A percentile compares a stretch with the other conserved stretches of the same genome.
phyloP scores from a whole-genome alignment of 805 yeast species.

The Wickerhamiella hasegawae region DNA sequence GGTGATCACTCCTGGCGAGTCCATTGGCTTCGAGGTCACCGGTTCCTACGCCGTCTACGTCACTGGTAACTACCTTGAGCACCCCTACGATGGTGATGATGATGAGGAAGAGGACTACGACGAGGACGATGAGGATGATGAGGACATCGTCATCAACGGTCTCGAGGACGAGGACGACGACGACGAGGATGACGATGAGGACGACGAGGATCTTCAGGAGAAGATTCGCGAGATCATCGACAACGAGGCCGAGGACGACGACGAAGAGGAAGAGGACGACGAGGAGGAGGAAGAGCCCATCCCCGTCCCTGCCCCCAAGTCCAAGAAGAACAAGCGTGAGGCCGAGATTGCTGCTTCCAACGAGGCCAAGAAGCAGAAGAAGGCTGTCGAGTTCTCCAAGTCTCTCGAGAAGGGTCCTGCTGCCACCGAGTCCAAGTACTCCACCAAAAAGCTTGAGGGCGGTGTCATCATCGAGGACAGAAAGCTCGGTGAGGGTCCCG shows the following conservation, averaged over 20 bases:
- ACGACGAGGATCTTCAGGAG: conserved; percentile 18
- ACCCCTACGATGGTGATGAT: conserved; percentile 67
- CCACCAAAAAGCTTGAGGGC: conserved; percentile 70
- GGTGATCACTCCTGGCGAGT: conserved; percentile 85
- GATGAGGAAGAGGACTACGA: conserved; percentile 36
- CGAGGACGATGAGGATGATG: conserved; percentile 26
- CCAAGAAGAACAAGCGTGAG: conserved; percentile 23
- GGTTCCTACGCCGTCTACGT: conserved; percentile 90
- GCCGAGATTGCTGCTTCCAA: conserved; percentile 19
- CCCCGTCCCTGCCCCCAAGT: conserved; percentile 5
- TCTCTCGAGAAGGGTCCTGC: conserved; percentile 93
- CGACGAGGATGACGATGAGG: conserved; percentile 47
- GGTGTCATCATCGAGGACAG: conserved; percentile 92
- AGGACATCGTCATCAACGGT: conserved; percentile 18
- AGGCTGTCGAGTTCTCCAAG: conserved; percentile 77
- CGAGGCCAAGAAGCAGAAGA: conserved; percentile 25
- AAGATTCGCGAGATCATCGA: conserved; percentile 33
- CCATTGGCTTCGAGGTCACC: conserved; percentile 82
- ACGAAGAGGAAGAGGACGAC: conserved; percentile 16
- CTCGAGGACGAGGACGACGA: conserved; percentile 21
- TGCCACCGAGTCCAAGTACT: conserved; percentile 24
- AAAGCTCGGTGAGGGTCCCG: conserved; percentile 71
- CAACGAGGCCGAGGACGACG: conserved; percentile 36
- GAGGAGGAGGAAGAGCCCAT: conserved; percentile 15
- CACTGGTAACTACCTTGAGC: conserved; percentile 90